Conservation (phyloP, 1,139 yeast genomes). For the Blastobotrys indianensis region DNA sequence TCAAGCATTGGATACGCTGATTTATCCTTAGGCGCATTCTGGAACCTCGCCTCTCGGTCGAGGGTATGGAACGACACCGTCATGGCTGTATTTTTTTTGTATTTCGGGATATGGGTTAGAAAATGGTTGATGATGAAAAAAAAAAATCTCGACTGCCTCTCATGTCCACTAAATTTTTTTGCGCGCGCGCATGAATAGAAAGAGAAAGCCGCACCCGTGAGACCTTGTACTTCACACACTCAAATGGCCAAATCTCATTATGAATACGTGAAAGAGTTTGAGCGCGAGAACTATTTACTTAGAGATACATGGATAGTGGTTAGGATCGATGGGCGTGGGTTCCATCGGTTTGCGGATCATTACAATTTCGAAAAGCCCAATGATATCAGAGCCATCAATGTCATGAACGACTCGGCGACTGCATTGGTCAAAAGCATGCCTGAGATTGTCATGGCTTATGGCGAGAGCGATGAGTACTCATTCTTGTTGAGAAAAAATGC, state of each 20-base stretch:
- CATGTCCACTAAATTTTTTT: not conserved
- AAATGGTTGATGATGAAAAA: not conserved
- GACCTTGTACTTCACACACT: too few species aligned
- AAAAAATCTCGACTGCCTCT: slow-evolving; percentile 3
- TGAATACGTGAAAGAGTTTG: slow-evolving; percentile 83
- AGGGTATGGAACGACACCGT: slow-evolving; percentile 65
- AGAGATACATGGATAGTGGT: slow-evolving; percentile 80
- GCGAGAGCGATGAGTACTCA: slow-evolving; percentile 93
- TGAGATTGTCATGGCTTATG: slow-evolving; percentile 78
- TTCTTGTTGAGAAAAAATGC: slow-evolving; percentile 63
- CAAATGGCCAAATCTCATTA: slow-evolving; percentile 59
- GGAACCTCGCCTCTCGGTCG: slow-evolving; percentile 79
- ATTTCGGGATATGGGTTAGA: not conserved
- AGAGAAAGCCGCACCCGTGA: too few species aligned
- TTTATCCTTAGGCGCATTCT: slow-evolving; percentile 83
- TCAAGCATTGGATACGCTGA: slow-evolving; percentile 73
- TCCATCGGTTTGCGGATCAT: slow-evolving; percentile 68
- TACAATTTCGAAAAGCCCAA: slow-evolving; percentile 85
- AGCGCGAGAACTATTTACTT: slow-evolving; percentile 61
- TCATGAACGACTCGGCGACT: slow-evolving; percentile 78
- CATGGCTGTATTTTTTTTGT: slow-evolving; percentile 16
- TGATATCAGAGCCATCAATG: slow-evolving; percentile 63
- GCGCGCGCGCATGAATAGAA: too few species aligned
- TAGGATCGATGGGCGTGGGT: slow-evolving; percentile 90
- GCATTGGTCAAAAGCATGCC: slow-evolving; percentile 57